phyloP scores from a whole-genome alignment of 371 early-diverging fungal species.

The Enterocytospora artemiae region DNA sequence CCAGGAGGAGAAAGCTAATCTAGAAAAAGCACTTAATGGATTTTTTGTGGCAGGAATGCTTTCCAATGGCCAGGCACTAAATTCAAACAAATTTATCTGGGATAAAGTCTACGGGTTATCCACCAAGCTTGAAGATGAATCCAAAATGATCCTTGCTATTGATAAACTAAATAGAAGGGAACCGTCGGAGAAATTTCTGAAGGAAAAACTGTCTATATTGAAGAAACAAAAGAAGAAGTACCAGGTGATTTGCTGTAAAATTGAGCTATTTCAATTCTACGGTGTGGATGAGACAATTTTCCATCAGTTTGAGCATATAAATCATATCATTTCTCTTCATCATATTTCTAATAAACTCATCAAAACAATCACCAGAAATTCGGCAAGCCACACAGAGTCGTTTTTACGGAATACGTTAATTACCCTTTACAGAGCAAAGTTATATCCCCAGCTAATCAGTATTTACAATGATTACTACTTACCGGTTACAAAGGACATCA shows the following conservation, averaged over 20 bases:
- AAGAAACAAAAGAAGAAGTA: slow-evolving; percentile 30
- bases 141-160: slow-evolving; percentile 51
- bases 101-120: slow-evolving; percentile 61
- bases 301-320: slow-evolving; percentile 33
- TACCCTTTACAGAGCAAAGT: slow-evolving; percentile 24
- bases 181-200: slow-evolving; percentile 28
- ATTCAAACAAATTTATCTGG: slow-evolving; percentile 67
- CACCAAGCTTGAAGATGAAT: slow-evolving; percentile 26
- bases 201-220: slow-evolving; percentile 33
- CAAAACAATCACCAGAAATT: slow-evolving; percentile 13
- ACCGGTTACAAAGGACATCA: neutral
- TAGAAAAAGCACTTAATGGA: slow-evolving; percentile 65
- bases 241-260: slow-evolving; percentile 31
- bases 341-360: slow-evolving; percentile 29
- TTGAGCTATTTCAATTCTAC: slow-evolving; percentile 43
- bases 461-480: slow-evolving; percentile 12
- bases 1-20: slow-evolving; percentile 72
- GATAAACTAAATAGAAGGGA: slow-evolving; percentile 46
- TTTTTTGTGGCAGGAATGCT: slow-evolving; percentile 78
- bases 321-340: slow-evolving; percentile 16
- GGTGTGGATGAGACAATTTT: slow-evolving; percentile 49
- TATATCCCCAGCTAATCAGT: slow-evolving; percentile 10
- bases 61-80: slow-evolving; percentile 56
- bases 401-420: slow-evolving; percentile 30
- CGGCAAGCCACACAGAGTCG: slow-evolving; percentile 16